A percentile compares a stretch with the other conserved stretches of the same genome.
Conservation (phyloP, 73 alveolate genomes). For the Tetrahymena elliotti region DNA sequence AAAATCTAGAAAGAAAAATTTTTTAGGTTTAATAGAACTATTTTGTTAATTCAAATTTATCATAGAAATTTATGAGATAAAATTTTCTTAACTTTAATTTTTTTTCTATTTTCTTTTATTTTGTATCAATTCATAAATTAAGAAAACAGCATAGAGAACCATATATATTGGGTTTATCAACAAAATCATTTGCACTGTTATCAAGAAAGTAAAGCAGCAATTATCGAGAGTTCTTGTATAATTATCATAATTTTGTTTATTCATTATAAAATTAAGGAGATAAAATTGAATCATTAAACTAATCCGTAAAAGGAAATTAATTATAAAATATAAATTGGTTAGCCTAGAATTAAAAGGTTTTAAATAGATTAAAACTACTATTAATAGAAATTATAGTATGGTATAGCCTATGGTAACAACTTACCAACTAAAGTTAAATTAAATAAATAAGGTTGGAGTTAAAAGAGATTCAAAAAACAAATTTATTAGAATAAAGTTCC, state of each 20-base stretch:
- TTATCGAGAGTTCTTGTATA: neutral
- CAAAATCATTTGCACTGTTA: neutral
- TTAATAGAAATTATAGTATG: too few species aligned
- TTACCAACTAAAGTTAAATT: neutral
- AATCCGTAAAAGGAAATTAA: neutral
- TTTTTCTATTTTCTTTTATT: neutral
- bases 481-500: neutral
- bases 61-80: neutral
- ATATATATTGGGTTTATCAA: neutral
- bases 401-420: neutral
- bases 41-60: too few species aligned
- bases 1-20: neutral
- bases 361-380: too few species aligned
- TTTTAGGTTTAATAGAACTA: neutral
- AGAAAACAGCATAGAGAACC: neutral
- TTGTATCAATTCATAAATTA: too few species aligned
- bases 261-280: neutral
- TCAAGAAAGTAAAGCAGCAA: neutral
- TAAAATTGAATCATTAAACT: neutral
- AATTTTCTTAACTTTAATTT: too few species aligned
- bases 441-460: neutral
- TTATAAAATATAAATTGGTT: neutral
- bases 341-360: neutral
- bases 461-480: neutral
- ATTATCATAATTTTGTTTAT: too few species aligned